Base-by-base conservation (phyloP, 129 eudicot genomes). In the Calendula officinalis region DNA sequence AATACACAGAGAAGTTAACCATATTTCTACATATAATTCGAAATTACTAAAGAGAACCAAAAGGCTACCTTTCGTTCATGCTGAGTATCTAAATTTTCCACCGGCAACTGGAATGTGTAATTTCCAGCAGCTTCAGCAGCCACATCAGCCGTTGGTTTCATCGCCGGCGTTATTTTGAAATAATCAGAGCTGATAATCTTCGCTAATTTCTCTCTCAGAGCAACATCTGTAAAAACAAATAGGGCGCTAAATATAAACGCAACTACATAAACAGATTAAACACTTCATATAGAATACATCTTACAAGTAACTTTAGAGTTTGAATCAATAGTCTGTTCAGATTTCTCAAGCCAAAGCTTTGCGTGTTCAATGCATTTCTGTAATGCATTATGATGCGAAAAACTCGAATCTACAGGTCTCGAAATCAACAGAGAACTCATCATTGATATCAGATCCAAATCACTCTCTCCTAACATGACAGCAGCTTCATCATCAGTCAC, bases 401-500 rank as follows among this genome's bases (percentile, higher is more conserved):
- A 68, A 41, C 81, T 73, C 8, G 90, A 81, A 60, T 80, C 72
- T 13, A 62, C 84, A 0, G 97, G 95, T 45, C 99, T 66, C 0
- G 97, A 86, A 38, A 80, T 64, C 69, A 94, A 34, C 60, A 94
- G 30, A 3, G 78, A 76, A 5, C 95, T 72, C 70, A 94, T 75
- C 71, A 11, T 42, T 0, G 90, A 75, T 33, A 94, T 83, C 89
- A 82, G 71, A 62, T 94, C 97, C 90, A 94, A 78, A 62, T 94
- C 99, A 44, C 66, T 50, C 75, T 94, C 99, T 8, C 74, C 81
- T 7, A 94, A 47, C 66, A 79, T 59, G 33, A 88, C 95, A 17
- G 78, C 76, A 34, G 76, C 79, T 12, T 86, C 97, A 72, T 89
- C 97, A 50, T 94, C 99, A 0, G 99, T 82, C 0, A 94, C 97